Percentiles rank a stretch among this genome's conserved stretches.
These are phyloP conservation scores for Hawksworthiomyces lignivorus DNA, from an alignment of 2,329 filamentous ascomycete species.

Conservation along the genomic window DNA sequence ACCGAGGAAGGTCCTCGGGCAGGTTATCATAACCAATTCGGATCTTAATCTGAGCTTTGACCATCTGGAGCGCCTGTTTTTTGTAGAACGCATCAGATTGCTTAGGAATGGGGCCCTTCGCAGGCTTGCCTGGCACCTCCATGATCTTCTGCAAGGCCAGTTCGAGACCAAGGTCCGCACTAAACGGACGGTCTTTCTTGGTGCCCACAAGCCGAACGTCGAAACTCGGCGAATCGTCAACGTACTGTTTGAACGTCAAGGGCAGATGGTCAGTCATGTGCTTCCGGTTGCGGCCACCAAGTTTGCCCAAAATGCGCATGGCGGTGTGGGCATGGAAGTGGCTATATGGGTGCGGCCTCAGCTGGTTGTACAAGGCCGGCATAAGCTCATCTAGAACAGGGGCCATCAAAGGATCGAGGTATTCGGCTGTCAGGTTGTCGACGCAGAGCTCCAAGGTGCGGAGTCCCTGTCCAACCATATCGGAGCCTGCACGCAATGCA, in stretches of 20 bases:
- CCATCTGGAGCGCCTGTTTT: constrained; percentile 79
- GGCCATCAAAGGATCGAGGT: constrained; percentile 97
- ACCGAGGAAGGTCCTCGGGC: constrained; percentile 78
- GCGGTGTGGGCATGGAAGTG: constrained; percentile 98
- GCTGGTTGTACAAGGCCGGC: constrained; percentile 93
- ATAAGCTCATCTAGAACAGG: constrained; percentile 98
- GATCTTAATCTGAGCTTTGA: constrained; percentile 84
- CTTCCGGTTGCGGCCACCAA: constrained; percentile 90
- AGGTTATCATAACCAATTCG: constrained; percentile 80
- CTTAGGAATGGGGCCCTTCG: constrained; percentile 38
- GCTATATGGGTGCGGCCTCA: constrained; percentile 88
- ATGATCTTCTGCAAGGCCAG: constrained; percentile 81
- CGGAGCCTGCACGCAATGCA: constrained; percentile 80
- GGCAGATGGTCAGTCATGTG: constrained; percentile 85
- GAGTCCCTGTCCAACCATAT: constrained; percentile 89
- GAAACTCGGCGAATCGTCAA: constrained; percentile 81
- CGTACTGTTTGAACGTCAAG: constrained; percentile 75
- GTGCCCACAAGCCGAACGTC: constrained; percentile 86
- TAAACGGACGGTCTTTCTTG: constrained; percentile 81
- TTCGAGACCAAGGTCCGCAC: constrained; percentile 77
- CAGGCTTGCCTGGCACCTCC: constrained; percentile 61
- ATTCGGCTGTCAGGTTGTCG: constrained; percentile 95
- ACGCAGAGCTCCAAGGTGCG: constrained; percentile 93
- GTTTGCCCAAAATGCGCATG: constrained; percentile 92
- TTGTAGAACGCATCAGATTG: constrained; percentile 80